Evolutionary conservation across 495 filamentous ascomycete genomes (phyloP).

Genomic region (Annulohypoxylon moriforme): DNA sequence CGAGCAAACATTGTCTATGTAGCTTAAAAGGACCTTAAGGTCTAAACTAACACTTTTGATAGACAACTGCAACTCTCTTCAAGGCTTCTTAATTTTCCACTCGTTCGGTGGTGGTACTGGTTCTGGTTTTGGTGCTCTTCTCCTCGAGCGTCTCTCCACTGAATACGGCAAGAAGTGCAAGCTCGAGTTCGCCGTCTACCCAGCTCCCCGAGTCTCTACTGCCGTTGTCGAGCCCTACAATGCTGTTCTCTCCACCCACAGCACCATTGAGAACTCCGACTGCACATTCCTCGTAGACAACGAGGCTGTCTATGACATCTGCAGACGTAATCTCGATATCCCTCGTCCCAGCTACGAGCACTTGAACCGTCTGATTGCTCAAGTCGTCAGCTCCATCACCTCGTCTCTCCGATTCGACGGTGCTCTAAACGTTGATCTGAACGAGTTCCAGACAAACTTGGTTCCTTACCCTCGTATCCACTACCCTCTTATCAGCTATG

Average conservation of each 20-base stretch:
- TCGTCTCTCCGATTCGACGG: conserved; percentile 91
- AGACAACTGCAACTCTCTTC: conserved; percentile 92
- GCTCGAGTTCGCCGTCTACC: conserved; percentile 92
- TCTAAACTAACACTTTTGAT: conserved; percentile 39
- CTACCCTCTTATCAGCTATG: conserved; percentile 90
- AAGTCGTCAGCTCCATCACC: conserved; percentile 92
- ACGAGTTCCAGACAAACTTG: conserved; percentile 95
- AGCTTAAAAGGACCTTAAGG: not conserved
- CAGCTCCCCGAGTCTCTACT: conserved; percentile 84
- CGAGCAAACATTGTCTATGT: conserved; percentile 32
- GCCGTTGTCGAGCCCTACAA: conserved; percentile 96
- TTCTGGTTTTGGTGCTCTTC: conserved; percentile 87
- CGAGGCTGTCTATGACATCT: conserved; percentile 93
- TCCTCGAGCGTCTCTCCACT: conserved; percentile 86
- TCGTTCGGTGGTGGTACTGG: conserved; percentile 94
- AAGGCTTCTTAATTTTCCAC: conserved; percentile 94
- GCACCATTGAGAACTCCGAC: conserved; percentile 92
- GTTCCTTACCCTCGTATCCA: conserved; percentile 93
- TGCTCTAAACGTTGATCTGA: conserved; percentile 90
- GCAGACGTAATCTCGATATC: conserved; percentile 87
- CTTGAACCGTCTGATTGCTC: conserved; percentile 89
- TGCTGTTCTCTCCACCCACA: conserved; percentile 89
- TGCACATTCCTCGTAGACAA: conserved; percentile 95
- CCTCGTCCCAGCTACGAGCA: conserved; percentile 88
- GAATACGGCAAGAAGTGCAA: conserved; percentile 97